Percentiles rank a stretch among this genome's conserved stretches.
These are phyloP conservation scores for Yamadazyma insecticola DNA, from an alignment of 805 yeast species.

Conservation along the genomic window DNA sequence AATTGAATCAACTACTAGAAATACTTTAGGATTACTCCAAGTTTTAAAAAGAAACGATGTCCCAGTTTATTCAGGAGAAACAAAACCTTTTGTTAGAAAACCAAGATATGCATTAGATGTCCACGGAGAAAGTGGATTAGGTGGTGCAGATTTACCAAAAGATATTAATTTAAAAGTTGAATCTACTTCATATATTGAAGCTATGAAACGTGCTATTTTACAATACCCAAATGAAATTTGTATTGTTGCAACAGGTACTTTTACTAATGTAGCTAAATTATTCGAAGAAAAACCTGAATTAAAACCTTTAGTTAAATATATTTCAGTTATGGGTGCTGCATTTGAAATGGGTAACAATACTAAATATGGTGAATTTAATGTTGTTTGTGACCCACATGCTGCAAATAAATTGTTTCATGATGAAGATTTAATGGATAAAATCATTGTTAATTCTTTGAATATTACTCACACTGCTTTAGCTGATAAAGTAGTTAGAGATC, in stretches of 20 bases:
- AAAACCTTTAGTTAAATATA: slow-evolving; percentile 41
- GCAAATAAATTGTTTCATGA: slow-evolving; percentile 55
- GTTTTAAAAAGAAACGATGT: slow-evolving; percentile 47
- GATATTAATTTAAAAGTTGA: slow-evolving; percentile 26
- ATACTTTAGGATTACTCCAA: slow-evolving; percentile 64
- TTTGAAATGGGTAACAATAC: slow-evolving; percentile 48
- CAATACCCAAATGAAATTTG: slow-evolving; percentile 46
- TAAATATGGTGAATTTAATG: slow-evolving; percentile 67
- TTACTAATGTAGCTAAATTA: slow-evolving; percentile 65
- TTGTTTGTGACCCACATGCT: slow-evolving; percentile 72
- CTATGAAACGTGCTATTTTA: slow-evolving; percentile 39
- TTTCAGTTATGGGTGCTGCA: slow-evolving; percentile 79
- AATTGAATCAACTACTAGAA: slow-evolving; percentile 59
- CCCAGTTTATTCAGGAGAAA: slow-evolving; percentile 66
- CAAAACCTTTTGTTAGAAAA: slow-evolving; percentile 48
- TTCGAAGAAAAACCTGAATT: slow-evolving; percentile 52
- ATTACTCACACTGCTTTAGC: slow-evolving; percentile 65
- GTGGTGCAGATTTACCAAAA: slow-evolving; percentile 65
- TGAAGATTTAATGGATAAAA: slow-evolving; percentile 41
- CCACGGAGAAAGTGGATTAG: slow-evolving; percentile 74
- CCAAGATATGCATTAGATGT: slow-evolving; percentile 55
- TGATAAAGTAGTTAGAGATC: slow-evolving; percentile 15
- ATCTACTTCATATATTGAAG: slow-evolving; percentile 24
- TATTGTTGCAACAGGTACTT: slow-evolving; percentile 71
- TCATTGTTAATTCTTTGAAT: slow-evolving; percentile 60